Percentiles rank a stretch among this genome's conserved stretches.
Conservation (phyloP, 805 yeast species). For the Saturnispora serradocipensis region DNA sequence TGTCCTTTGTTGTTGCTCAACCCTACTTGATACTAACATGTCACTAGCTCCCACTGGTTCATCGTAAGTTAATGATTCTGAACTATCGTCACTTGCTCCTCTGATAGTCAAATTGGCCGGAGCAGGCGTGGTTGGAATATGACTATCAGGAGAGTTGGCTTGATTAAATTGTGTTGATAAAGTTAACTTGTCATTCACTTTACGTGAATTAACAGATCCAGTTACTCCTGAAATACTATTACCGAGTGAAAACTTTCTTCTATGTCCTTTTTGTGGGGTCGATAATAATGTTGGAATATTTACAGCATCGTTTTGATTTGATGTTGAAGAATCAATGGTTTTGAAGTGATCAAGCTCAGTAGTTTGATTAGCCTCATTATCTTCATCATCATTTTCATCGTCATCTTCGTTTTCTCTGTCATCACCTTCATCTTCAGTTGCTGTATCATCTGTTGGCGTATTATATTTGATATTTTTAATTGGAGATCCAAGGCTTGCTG, state of each 20-base stretch:
- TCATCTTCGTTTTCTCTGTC: conserved; percentile 12
- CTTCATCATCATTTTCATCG: conserved; percentile 8
- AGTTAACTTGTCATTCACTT: conserved; percentile 28
- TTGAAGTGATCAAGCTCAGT: conserved; percentile 2
- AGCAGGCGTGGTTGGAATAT: conserved; percentile 31
- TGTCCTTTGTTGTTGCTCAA: conserved; percentile 37
- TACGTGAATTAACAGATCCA: conserved; percentile 22
- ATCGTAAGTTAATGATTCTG: conserved; percentile 55
- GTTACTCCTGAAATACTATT: conserved; percentile 36
- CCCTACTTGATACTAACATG: conserved; percentile 50
- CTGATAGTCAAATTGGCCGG: conserved; percentile 28
- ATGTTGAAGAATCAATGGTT: conserved; percentile 14
- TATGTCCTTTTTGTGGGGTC: conserved; percentile 35
- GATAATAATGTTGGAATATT: conserved; percentile 10
- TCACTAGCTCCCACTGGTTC: conserved; percentile 39
- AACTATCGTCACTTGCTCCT: conserved; percentile 36
- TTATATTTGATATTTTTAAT: background rate
- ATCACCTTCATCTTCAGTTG: conserved; percentile 14
- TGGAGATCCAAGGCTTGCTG: conserved; percentile 7
- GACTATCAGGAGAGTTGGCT: conserved; percentile 32
- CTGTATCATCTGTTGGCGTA: background rate
- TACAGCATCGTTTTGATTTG: conserved; percentile 24
- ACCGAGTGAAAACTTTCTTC: conserved; percentile 58
- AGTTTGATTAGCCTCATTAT: background rate
- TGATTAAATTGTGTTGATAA: conserved; percentile 19